phyloP scores from a whole-genome alignment of 305 asterid species.

The Fraxinus floribunda region DNA sequence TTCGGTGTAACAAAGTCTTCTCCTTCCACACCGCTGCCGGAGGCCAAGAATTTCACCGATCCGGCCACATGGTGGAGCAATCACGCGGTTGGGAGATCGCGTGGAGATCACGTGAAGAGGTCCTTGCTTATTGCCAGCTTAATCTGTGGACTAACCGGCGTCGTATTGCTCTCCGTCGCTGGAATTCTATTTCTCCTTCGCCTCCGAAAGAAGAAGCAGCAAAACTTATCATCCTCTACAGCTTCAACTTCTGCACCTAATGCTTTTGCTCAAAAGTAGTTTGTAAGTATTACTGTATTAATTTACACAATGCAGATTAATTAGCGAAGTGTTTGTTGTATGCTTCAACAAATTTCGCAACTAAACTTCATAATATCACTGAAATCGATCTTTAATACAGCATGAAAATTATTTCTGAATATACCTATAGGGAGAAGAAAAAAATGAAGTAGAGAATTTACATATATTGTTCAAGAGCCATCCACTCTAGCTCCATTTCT shows the following conservation, averaged over 20 bases:
- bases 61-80: constrained; percentile 29
- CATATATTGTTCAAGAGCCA: constrained; percentile 40
- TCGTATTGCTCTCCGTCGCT: constrained; percentile 28
- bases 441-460: neutral
- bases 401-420: constrained; percentile 22
- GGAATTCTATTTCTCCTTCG: constrained; percentile 28
- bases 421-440: neutral
- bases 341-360: neutral
- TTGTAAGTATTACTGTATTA: neutral
- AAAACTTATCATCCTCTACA: neutral
- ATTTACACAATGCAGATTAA: neutral
- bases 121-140: constrained; percentile 29
- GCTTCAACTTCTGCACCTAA: neutral
- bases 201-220: constrained; percentile 14
- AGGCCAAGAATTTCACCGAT: constrained; percentile 30
- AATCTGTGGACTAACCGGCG: constrained; percentile 37
- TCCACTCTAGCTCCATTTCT: constrained; percentile 68
- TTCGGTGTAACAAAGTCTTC: constrained; percentile 23
- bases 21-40: constrained; percentile 17
- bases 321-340: neutral
- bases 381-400: constrained; percentile 7
- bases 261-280: neutral
- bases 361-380: neutral
- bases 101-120: constrained; percentile 20
- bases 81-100: constrained; percentile 15